Conservation (phyloP, 2,329 filamentous ascomycete species). For the Monilinia aucupariae region DNA sequence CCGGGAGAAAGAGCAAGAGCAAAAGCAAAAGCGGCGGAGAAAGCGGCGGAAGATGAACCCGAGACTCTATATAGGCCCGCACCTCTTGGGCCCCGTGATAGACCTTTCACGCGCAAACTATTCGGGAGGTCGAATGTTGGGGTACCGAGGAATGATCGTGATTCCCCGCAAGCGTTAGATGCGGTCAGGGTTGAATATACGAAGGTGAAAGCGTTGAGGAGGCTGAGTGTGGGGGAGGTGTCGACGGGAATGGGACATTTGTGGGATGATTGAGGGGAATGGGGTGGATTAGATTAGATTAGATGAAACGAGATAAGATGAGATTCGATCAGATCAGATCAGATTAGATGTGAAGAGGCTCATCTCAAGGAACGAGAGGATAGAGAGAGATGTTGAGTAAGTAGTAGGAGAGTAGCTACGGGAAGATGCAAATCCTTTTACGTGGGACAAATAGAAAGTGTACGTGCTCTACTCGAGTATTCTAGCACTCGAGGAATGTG, state of each 20-base stretch:
- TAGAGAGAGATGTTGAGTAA: no score
- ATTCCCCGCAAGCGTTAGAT: conserved; percentile 6
- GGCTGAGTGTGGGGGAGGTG: conserved; percentile 28
- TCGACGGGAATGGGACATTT: conserved; percentile 21
- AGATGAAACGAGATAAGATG: not conserved
- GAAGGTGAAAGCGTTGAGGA: conserved; percentile 18
- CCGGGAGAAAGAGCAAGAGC: not conserved
- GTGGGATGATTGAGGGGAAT: conserved; percentile 19
- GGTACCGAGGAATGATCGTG: not conserved
- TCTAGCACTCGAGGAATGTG: no score
- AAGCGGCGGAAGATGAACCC: not conserved
- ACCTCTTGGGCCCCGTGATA: conserved; percentile 1
- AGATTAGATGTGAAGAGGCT: not conserved
- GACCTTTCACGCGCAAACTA: conserved; percentile 2
- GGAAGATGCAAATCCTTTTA: no score
- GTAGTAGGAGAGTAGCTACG: no score
- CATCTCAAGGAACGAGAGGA: no score
- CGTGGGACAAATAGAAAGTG: no score
- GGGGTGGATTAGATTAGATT: not conserved
- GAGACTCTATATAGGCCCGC: not conserved
- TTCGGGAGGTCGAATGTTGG: not conserved
- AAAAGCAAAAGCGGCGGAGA: not conserved
- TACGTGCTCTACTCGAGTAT: no score
- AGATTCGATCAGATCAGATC: not conserved
- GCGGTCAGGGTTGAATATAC: not conserved